Evolutionary conservation across 805 yeast genomes (phyloP).

Genomic region (Suhomyces sp.): DNA sequence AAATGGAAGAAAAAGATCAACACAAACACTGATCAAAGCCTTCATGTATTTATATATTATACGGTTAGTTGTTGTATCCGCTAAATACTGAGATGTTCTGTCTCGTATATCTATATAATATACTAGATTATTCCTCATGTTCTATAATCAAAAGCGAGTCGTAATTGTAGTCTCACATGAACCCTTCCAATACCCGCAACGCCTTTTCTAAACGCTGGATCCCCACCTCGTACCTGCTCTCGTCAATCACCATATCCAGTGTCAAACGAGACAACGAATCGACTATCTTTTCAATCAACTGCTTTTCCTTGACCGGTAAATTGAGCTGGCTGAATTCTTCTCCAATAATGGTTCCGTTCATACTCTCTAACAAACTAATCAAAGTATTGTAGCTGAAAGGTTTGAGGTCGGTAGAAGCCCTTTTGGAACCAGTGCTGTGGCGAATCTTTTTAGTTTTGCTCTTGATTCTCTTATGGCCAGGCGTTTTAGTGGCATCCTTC

Average conservation of each 20-base stretch:
- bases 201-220: constrained; percentile 77
- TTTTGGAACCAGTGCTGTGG: constrained; percentile 3
- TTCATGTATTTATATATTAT: neutral
- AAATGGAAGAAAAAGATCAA: constrained; percentile 1
- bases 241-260: constrained; percentile 87
- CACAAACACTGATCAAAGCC: neutral
- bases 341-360: constrained; percentile 61
- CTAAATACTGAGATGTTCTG: neutral
- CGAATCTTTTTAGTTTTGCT: constrained; percentile 13
- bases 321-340: constrained; percentile 73
- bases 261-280: constrained; percentile 83
- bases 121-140: too few relatives aligned
- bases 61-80: neutral
- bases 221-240: constrained; percentile 76
- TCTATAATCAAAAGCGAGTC: too few relatives aligned
- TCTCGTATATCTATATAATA: neutral
- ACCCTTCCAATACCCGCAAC: constrained; percentile 83
- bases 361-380: constrained; percentile 52
- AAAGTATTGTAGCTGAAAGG: constrained; percentile 45
- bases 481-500: constrained; percentile 23
- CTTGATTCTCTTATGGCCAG: constrained; percentile 17
- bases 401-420: constrained; percentile 17
- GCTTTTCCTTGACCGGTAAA: constrained; percentile 72
- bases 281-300: constrained; percentile 77
- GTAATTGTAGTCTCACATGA: constrained; percentile 17